phyloP scores from a whole-genome alignment of 331 rosid species.

The Rosa hybrid region DNA sequence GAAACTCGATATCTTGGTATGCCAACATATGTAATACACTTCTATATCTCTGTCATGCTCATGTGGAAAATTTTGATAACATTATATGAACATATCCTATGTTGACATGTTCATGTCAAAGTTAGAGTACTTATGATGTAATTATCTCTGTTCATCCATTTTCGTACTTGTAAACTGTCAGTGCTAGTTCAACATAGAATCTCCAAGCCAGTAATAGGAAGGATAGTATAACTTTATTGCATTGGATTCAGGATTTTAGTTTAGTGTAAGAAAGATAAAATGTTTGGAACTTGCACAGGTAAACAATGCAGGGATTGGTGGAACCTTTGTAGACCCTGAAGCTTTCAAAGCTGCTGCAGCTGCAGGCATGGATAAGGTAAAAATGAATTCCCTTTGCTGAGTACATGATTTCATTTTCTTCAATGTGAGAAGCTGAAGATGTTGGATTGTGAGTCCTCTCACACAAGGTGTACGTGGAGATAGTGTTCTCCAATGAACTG shows the following conservation, averaged over 20 bases:
- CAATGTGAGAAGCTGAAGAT: too few relatives aligned
- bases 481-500: too few relatives aligned
- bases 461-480: too few relatives aligned
- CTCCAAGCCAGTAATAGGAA: background rate
- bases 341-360: conserved; percentile 11
- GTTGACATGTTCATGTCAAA: background rate
- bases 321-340: conserved; percentile 31
- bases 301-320: conserved; percentile 63
- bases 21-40: background rate
- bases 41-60: background rate
- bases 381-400: background rate
- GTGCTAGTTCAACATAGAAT: background rate
- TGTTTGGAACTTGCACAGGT: conserved; percentile 31
- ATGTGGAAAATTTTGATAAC: background rate
- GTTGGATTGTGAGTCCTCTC: too few relatives aligned
- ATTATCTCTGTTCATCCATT: too few relatives aligned
- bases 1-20: conserved; percentile 63
- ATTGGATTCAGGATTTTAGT: background rate
- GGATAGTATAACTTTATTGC: background rate
- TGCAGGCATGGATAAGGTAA: background rate
- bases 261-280: background rate
- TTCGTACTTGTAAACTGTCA: background rate
- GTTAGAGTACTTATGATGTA: background rate
- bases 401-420: too few relatives aligned
- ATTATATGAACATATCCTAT: background rate